Evolutionary conservation across 495 filamentous ascomycete species (phyloP), one percentile per base, ranked within the genome.

Genomic region (Neurospora sp.): DNA sequence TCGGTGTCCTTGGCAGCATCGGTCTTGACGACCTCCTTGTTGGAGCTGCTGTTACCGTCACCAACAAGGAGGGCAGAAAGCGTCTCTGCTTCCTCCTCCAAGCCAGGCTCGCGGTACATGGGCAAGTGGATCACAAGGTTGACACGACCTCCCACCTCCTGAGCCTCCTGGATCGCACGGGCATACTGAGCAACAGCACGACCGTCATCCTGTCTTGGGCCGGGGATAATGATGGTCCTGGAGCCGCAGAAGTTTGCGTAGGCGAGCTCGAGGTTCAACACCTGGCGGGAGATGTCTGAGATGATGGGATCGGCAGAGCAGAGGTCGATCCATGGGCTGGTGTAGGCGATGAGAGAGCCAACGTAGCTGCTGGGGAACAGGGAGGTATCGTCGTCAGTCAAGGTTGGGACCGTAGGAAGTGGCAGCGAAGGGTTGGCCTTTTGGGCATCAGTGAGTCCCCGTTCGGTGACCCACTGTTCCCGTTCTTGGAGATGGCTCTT

Each of bases 181-280:
- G 93, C 93, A 85, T 94, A 98, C 77, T 93, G 92, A 4, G 89
- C 78, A 40, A 87, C 78, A 6, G 84, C 83, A 35, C 82, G 79
- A 62, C 81, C 76, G 11, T 83, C 82, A 72, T 80, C 78, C 18
- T 78, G 86, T 79, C 78, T 89, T 1, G 94, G 96, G 5, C 93
- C 93, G 4, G 90, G 90, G 39, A 98, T 83, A 71, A 98, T 84
- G 46, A 99, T 86, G 79, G 92, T 96, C 27, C 89, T 89, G 74
- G 94, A 86, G 18, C 96, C 96, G 79, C 93, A 97, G 83, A 98
- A 99, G 70, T 92, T 93, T 42, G 96, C 96, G 81, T 98, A 99
- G 27, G 92, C 90, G 20, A 98, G 88, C 77, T 99, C 96, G 71
- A 96, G 84, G 80, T 93, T 93, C 69, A 99, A 83, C 3, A 97